Base-by-base conservation (phyloP, 495 filamentous ascomycete species). In the Lentithecium fluviatile region DNA sequence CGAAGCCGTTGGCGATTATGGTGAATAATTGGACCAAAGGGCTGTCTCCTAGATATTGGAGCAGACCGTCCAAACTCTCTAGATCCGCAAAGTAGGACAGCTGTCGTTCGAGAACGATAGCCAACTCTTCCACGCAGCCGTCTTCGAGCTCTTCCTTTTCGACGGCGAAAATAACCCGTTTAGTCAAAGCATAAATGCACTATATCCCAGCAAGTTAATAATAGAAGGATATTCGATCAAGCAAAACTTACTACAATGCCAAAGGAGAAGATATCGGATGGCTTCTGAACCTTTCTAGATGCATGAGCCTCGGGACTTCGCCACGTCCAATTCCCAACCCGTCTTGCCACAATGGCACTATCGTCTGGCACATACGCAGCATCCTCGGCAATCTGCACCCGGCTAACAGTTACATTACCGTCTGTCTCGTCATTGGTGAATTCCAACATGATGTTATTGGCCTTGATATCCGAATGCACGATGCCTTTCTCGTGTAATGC, bases 201-300 rank as follows among this genome's bases (percentile, higher is more conserved):
- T 60, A 42, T 51, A 51, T 61, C 15, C 26, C 13, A 57, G 5
- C 40, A 51, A 58, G 17, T 52, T 1, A 52, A 6, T 11, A 58
- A 58, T 29, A 34, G 32, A 34, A 25, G 45, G 19, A 26, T 51
- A 10, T 42, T 57, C 5, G 10, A 19, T 25, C 15, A 21, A 4
- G 42, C 8, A 23, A 45, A 66, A 76, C 78, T 68, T 71, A 74
- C 74, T 25, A 77, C 72, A 71, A 77, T 53, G 56, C 69, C 74
- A 69, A 75, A 77, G 24, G 75, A 77, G 54, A 76, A 77, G 13
- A 77, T 73, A 65, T 77, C 72, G 4, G 72, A 74, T 23, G 72
- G 72, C 49, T 75, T 75, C 43, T 73, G 70, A 10, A 77, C 54
- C 46, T 49, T 64, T 26, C 69, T 73, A 38, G 61, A 45, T 7